Evolutionary conservation across 176 grass and related monocot species (phyloP).

Genomic region (maize (Zea mays)): DNA sequence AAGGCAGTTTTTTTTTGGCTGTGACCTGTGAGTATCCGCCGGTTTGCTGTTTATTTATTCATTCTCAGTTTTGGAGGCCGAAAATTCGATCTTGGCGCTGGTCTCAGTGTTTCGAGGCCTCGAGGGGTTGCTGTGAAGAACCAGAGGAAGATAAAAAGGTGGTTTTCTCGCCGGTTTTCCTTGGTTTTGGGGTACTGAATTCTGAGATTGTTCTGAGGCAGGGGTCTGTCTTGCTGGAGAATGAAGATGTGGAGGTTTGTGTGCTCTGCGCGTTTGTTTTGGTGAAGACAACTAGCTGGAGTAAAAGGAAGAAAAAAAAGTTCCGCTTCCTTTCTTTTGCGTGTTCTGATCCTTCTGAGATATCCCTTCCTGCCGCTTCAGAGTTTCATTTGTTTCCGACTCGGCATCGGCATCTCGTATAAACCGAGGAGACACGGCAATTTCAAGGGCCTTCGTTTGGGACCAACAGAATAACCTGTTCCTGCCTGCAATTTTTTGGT

Average conservation of each 20-base stretch:
- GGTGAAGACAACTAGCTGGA: not conserved
- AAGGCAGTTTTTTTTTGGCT: not conserved
- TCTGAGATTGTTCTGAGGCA: slow-evolving; percentile 27
- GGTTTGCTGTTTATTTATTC: slow-evolving; percentile 29
- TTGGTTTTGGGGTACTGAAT: slow-evolving; percentile 4
- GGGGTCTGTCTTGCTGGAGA: not conserved
- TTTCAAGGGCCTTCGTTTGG: slow-evolving; percentile 23
- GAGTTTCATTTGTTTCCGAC: slow-evolving; percentile 23
- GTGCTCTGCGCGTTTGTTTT: slow-evolving; percentile 22
- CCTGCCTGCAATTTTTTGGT: not conserved
- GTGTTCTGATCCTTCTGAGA: slow-evolving; percentile 22
- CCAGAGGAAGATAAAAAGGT: slow-evolving; percentile 17
- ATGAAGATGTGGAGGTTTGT: not conserved
- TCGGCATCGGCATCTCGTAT: slow-evolving; percentile 29
- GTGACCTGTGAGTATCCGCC: slow-evolving; percentile 26
- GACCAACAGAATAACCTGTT: slow-evolving; percentile 7
- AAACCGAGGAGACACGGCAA: slow-evolving; percentile 42
- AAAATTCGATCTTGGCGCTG: slow-evolving; percentile 5
- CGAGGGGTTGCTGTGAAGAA: slow-evolving; percentile 26
- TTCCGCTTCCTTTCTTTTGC: slow-evolving; percentile 16
- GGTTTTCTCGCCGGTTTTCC: not conserved
- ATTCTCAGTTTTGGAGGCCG: slow-evolving; percentile 13
- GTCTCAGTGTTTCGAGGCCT: slow-evolving; percentile 1
- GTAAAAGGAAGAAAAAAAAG: not conserved
- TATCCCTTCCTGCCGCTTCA: slow-evolving; percentile 23